Conservation (phyloP, 2,329 filamentous ascomycete species). For the Alternaria atra region DNA sequence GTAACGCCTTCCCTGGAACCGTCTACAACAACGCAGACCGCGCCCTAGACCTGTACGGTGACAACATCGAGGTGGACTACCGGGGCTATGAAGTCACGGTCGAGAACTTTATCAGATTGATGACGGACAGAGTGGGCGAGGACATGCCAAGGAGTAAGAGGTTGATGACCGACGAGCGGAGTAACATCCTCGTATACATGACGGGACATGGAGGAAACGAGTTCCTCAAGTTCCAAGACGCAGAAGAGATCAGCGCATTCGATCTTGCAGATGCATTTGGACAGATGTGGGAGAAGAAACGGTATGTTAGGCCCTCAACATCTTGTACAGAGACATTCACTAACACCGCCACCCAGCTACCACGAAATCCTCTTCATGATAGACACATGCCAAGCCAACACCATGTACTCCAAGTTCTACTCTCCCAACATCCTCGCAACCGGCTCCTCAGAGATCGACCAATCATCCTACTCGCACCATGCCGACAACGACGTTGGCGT, state of each 20-base stretch:
- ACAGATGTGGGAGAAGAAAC: conserved; percentile 99
- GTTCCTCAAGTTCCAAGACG: conserved; percentile 98
- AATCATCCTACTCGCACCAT: conserved; percentile 97
- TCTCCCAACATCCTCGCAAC: conserved; percentile 98
- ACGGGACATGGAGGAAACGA: conserved; percentile 97
- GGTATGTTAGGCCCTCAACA: conserved; percentile 56
- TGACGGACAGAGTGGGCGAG: conserved; percentile 93
- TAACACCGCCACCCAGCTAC: conserved; percentile 65
- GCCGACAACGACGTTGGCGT: conserved; percentile 98
- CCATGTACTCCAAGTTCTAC: conserved; percentile 98
- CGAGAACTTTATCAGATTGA: conserved; percentile 94
- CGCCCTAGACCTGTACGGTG: conserved; percentile 93
- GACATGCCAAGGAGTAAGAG: conserved; percentile 96
- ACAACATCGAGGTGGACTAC: conserved; percentile 99
- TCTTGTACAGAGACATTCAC: background rate
- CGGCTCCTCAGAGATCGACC: conserved; percentile 93
- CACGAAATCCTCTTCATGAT: conserved; percentile 99
- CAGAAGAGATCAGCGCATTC: conserved; percentile 95
- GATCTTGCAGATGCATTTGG: conserved; percentile 97
- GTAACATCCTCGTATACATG: conserved; percentile 99
- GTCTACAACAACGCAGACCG: conserved; percentile 99
- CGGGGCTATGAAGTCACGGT: conserved; percentile 98
- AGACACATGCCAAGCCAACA: conserved; percentile 98
- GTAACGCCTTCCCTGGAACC: conserved; percentile 95
- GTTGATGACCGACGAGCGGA: conserved; percentile 90